These are phyloP conservation scores for Phytophthora ramorum DNA, from an alignment of 352 stramenopile species.

Conservation along the genomic window DNA sequence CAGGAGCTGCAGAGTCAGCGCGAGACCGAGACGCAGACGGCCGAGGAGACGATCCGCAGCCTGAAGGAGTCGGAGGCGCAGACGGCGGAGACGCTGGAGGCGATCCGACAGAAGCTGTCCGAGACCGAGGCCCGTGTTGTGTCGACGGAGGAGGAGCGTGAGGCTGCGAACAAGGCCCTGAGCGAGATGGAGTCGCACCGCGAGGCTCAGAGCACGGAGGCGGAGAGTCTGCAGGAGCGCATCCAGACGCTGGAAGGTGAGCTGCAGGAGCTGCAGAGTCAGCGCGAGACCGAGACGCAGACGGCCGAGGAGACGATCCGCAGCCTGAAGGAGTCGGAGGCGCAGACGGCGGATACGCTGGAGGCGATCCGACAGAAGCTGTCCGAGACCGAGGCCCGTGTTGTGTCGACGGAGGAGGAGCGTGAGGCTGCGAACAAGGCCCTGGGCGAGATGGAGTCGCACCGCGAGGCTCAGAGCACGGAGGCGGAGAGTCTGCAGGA, in stretches of 20 bases:
- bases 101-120: constrained; percentile 29
- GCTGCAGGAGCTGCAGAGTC: constrained; percentile 19
- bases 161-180: constrained; percentile 23
- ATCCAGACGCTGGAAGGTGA: constrained; percentile 26
- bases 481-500: constrained; percentile 13
- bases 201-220: constrained; percentile 24
- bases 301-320: constrained; percentile 18
- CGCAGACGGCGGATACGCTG: constrained; percentile 9
- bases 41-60: constrained; percentile 28
- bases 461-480: constrained; percentile 5
- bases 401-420: constrained; percentile 5
- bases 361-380: constrained; percentile 22
- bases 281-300: constrained; percentile 13
- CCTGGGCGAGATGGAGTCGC: constrained; percentile 9
- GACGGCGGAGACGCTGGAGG: constrained; percentile 21
- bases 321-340: constrained; percentile 16
- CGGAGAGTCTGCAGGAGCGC: constrained; percentile 15
- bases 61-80: constrained; percentile 27
- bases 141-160: constrained; percentile 26
- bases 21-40: constrained; percentile 17
- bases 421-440: constrained; percentile 15
- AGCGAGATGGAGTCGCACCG: constrained; percentile 25
- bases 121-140: constrained; percentile 24
- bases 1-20: constrained; percentile 31
- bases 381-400: constrained; percentile 17